Base-by-base conservation (phyloP, 2,329 filamentous ascomycete species). In the Hyphodiscus sp. region DNA sequence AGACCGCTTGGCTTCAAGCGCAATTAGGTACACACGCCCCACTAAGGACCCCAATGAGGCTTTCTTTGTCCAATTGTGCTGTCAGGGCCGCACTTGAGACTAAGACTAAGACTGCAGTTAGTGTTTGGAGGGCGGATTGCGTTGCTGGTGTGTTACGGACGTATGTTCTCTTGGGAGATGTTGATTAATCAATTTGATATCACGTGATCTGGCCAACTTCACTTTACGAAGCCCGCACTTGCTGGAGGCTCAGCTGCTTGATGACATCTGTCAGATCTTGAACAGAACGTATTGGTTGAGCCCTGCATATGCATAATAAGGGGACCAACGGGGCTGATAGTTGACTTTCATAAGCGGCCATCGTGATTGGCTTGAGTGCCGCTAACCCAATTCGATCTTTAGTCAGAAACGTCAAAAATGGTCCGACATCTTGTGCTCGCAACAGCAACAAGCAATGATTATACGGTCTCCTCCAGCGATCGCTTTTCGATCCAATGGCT, bases 391-490 rank as follows among this genome's bases (percentile, higher is more conserved):
- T 38, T 38, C 33, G 33, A 38, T 26, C 33, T 38, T 38, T 2
- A 38, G 33, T n/a, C 11, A 10, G 33, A 33, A 38, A 38, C 33
- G 33, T 55, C 50, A 43, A 41, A 43, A 50, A 52, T 45, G 20
- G 50, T 53, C 48, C 44, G 54, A 61, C 58, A 56, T 42, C 44
- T 56, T 41, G 48, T 47, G 29, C 53, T 60, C 52, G 29, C 26
- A 38, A 19, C 53, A 54, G 56, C 48, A 18, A 41, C 58, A 58
- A 62, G 61, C 60, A 55, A 67, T 67, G 64, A 65, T 67, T 62
- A 56, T 65, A 62, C 60, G 63, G 62, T 65, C 49, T 41, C 52
- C 62, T 38, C 49, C 61, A 49, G 45, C 52, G 49, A 58, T 52
- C 53, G 59, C 58, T 45, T 57, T 62, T 45, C 52, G 58, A 56